Base-by-base conservation (phyloP, 2,329 filamentous ascomycete species). In the Volutella citrinella region DNA sequence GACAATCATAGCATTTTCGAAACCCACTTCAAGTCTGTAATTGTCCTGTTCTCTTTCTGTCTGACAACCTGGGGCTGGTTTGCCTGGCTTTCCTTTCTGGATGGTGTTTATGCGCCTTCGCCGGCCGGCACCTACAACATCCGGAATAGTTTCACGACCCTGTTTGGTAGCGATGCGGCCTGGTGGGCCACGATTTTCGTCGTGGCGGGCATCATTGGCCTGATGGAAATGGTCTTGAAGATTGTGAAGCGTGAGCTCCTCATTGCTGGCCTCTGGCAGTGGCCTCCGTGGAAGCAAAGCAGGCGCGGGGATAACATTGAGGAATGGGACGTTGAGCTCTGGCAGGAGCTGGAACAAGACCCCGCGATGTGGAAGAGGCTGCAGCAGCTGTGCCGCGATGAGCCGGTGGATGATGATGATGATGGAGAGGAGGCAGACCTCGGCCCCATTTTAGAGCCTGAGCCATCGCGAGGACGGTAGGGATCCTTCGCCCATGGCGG, bases 121-220 rank as follows among this genome's bases (percentile, higher is more conserved):
- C 64, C 68, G 0, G 69, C 66, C 15, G 61, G 60, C 1, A 66
- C 68, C 4, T 94, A 93, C 61, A 75, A 80, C 41, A 85, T 91
- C 17, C 75, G 75, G 10, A 63, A 70, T 46, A 80, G 82, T 18
- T 84, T 94, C 48, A 67, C 80, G 7, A 56, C 69, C 13, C 70
- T 73, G 0, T 90, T 84, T 36, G 88, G 88, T 11, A 67, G 65
- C 15, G 83, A 87, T 41, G 62, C 76, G 1, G 65, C 76, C 1
- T 94, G 88, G 84, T 95, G 87, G 86, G 64, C 75, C 3, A 78
- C 78, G 1, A 63, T 90, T 4, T 67, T 90, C 27, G 63, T 86
- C 17, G 76, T 81, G 4, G 59, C 89, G 0, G 61, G 69, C 8
- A 59, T 77, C 1, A 72, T 85, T 5, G 65, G 82, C 10, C 59